Conservation (phyloP, 179 eudicot species). For the Silene vulgaris region DNA sequence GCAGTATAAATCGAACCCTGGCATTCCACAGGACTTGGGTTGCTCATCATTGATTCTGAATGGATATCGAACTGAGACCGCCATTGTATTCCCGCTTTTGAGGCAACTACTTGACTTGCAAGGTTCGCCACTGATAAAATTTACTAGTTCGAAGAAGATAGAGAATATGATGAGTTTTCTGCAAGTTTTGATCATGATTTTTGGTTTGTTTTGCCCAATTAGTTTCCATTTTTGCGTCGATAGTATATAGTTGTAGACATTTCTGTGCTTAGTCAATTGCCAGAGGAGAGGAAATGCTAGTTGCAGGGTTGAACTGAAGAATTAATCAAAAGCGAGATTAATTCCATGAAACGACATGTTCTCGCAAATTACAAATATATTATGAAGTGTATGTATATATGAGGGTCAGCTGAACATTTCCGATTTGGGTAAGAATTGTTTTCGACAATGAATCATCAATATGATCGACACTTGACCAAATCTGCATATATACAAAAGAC, state of each 20-base stretch:
- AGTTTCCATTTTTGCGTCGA: not conserved
- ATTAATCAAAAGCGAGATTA: not conserved
- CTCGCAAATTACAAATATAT: not conserved
- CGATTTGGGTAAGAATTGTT: not conserved
- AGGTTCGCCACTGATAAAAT: not conserved
- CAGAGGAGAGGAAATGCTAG: not conserved
- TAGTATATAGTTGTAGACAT: not conserved
- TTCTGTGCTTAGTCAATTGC: too few species aligned
- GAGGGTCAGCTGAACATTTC: not conserved
- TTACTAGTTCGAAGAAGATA: not conserved
- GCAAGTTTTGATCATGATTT: not conserved
- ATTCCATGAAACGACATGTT: not conserved
- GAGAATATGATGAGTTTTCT: not conserved
- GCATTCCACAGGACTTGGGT: not conserved
- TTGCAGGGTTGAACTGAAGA: not conserved
- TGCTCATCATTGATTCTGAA: not conserved
- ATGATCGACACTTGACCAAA: not conserved
- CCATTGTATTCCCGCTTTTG: not conserved
- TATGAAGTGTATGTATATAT: not conserved
- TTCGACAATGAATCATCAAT: not conserved
- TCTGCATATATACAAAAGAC: not conserved
- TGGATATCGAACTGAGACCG: not conserved
- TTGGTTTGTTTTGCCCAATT: not conserved
- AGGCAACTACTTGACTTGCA: slow-evolving; percentile 4
- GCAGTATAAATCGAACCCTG: slow-evolving; percentile 15